phyloP scores from a whole-genome alignment of 768 basidiomycete genomes.

The Dentipellis fragilis region DNA sequence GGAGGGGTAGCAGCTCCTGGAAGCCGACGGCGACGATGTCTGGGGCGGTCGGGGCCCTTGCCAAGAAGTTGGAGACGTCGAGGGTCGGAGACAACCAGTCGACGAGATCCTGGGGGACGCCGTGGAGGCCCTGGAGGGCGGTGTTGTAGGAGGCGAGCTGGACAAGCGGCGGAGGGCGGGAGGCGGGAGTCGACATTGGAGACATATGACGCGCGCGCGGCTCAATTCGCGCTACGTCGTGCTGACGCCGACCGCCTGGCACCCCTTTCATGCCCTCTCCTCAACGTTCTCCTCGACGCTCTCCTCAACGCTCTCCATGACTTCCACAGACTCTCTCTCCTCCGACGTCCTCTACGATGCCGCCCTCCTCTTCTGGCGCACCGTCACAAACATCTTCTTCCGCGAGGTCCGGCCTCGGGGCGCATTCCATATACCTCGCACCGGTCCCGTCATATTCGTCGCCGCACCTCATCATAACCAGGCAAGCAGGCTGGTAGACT shows the following conservation, averaged over 20 bases:
- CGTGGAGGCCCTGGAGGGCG: constrained; percentile 68
- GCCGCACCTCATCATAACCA: constrained; percentile 91
- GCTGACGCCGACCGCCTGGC: background rate
- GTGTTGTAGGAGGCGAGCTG: constrained; percentile 90
- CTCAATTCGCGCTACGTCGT: background rate
- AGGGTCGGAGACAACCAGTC: constrained; percentile 86
- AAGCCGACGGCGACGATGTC: constrained; percentile 89
- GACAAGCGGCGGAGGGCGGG: constrained; percentile 41
- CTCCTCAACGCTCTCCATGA: background rate
- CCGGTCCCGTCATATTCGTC: constrained; percentile 89
- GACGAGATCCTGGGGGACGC: constrained; percentile 76
- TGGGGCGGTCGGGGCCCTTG: constrained; percentile 55
- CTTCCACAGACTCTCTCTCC: constrained; percentile 1
- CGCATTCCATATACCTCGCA: constrained; percentile 82
- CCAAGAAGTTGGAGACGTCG: constrained; percentile 63
- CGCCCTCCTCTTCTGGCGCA: constrained; percentile 74
- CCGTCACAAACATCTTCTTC: constrained; percentile 87
- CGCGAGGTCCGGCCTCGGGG: constrained; percentile 89
- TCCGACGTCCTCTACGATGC: constrained; percentile 44
- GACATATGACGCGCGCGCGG: background rate
- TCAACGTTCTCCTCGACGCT: background rate
- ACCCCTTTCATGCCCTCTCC: background rate
- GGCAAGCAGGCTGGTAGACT: constrained; percentile 27
- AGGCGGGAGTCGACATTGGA: background rate
- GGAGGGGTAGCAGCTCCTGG: constrained; percentile 86